These are phyloP conservation scores for Candida cerambycidarum DNA, from an alignment of 805 yeast species.

Conservation along the genomic window DNA sequence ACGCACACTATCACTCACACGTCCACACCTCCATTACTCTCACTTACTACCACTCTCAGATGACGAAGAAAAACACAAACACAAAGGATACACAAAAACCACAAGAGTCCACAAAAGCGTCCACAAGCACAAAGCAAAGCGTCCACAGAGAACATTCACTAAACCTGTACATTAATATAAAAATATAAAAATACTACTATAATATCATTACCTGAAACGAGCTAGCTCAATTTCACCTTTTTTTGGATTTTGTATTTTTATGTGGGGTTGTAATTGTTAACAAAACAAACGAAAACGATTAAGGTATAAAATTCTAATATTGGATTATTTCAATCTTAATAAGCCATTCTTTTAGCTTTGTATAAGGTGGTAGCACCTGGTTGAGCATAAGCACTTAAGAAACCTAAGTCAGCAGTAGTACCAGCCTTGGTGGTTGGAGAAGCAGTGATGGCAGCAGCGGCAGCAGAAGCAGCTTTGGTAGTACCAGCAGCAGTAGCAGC, in stretches of 20 bases:
- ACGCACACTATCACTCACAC: too few relatives aligned
- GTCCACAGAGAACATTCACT: too few relatives aligned
- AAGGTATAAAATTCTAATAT: conserved; percentile 2
- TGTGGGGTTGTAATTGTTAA: not conserved
- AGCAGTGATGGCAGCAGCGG: conserved; percentile 11
- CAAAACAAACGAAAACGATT: conserved; percentile 6
- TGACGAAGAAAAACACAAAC: too few relatives aligned
- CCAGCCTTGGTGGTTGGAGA: conserved; percentile 12
- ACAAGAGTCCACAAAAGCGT: too few relatives aligned
- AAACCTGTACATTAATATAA: conserved; percentile 8
- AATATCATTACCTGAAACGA: not conserved
- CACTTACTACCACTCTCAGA: too few relatives aligned
- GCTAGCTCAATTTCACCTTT: not conserved
- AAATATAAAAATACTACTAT: conserved; percentile 4
- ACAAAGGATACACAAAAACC: too few relatives aligned
- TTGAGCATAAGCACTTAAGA: conserved; percentile 16
- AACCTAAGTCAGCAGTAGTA: conserved; percentile 14
- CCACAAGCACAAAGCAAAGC: too few relatives aligned
- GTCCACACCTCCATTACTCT: too few relatives aligned
- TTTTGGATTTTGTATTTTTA: conserved; percentile 1
- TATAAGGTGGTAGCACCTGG: conserved; percentile 23
- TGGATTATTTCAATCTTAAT: conserved; percentile 10
- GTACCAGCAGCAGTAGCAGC: conserved; percentile 21
- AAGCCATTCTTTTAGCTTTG: conserved; percentile 24
- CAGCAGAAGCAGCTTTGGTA: conserved; percentile 17